A percentile compares a stretch with the other conserved stretches of the same genome.
Evolutionary conservation across 169 alveolate genomes (phyloP).

Genomic region (Plasmodium vinckei): DNA sequence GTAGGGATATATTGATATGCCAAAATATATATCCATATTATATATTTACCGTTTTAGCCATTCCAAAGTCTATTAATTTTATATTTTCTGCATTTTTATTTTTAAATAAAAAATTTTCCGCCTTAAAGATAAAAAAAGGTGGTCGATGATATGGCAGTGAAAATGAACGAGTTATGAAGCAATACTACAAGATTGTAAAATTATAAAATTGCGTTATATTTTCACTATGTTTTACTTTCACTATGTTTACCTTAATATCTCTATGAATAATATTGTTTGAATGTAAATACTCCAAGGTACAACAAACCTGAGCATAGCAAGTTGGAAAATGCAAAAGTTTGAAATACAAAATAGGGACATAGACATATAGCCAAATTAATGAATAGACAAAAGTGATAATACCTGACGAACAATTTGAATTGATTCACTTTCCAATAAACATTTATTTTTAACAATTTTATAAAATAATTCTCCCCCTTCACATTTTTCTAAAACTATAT

Average conservation of each 20-base stretch:
- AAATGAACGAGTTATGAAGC: no score
- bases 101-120: conserved; percentile 25
- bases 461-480: conserved; percentile 88
- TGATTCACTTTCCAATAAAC: conserved; percentile 79
- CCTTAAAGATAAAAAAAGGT: conserved; percentile 3
- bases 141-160: no score
- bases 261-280: conserved; percentile 85
- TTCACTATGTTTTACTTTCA: not conserved
- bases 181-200: conserved; percentile 15
- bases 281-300: conserved; percentile 83
- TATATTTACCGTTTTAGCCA: conserved; percentile 79
- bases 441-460: conserved; percentile 78
- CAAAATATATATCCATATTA: not conserved
- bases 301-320: conserved; percentile 79
- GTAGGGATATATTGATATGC: not conserved
- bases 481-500: conserved; percentile 85
- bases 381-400: not conserved
- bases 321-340: conserved; percentile 15
- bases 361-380: not conserved
- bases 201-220: no score
- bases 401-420: conserved; percentile 48
- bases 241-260: conserved; percentile 81
- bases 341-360: not conserved
- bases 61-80: conserved; percentile 83
- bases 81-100: conserved; percentile 71